Evolutionary conservation across 305 asterid species (phyloP).

Genomic region (Fraxinus angustifolia): DNA sequence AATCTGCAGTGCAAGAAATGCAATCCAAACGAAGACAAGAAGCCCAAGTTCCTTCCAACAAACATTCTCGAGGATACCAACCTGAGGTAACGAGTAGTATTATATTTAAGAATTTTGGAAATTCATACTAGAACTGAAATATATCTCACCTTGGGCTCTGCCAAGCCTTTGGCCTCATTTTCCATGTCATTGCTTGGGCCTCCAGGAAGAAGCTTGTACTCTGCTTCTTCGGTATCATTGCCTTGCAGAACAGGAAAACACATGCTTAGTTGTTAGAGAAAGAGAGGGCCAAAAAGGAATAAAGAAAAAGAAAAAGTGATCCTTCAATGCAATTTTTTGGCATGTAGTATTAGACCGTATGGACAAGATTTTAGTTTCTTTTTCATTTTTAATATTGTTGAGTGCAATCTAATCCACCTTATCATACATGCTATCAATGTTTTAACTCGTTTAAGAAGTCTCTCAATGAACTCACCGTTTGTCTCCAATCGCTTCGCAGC

Average conservation of each 20-base stretch:
- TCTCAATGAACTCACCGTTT: constrained; percentile 41
- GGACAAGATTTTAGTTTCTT: background rate
- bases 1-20: constrained; percentile 72
- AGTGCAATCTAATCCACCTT: background rate
- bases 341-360: background rate
- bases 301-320: background rate
- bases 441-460: constrained; percentile 5
- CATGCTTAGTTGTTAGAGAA: constrained; percentile 8
- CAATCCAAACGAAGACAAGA: constrained; percentile 73
- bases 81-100: constrained; percentile 44
- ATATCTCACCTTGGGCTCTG: constrained; percentile 52
- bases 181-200: constrained; percentile 44
- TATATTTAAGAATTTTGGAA: background rate
- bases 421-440: background rate
- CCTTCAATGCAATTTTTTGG: background rate
- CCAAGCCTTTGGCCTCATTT: constrained; percentile 35
- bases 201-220: constrained; percentile 74
- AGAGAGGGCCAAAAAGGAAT: constrained; percentile 6
- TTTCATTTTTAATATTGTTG: background rate
- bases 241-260: constrained; percentile 33
- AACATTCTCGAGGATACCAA: constrained; percentile 68
- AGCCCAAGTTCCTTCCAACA: constrained; percentile 90
- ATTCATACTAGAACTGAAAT: constrained; percentile 4
- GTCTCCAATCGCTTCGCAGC: constrained; percentile 34
- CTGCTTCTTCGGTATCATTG: constrained; percentile 53